Percentiles rank a stretch among this genome's conserved stretches.
phyloP scores from a whole-genome alignment of 306 rosid genomes.

The Citrullus colocynthis region DNA sequence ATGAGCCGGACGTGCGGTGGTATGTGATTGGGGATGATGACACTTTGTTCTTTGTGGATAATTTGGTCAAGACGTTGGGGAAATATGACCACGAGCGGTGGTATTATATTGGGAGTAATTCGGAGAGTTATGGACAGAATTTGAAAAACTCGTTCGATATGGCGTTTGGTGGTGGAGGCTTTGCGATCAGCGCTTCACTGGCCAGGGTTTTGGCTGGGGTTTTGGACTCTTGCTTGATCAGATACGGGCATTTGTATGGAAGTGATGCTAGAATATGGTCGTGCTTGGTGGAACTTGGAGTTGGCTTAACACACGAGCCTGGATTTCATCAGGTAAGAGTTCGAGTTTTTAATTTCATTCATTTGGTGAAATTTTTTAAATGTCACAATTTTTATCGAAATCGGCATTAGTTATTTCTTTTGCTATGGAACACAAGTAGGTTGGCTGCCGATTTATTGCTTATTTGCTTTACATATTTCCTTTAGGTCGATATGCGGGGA shows the following conservation, averaged over 20 bases:
- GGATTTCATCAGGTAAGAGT: constrained; percentile 87
- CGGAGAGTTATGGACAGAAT: constrained; percentile 81
- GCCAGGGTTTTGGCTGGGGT: constrained; percentile 61
- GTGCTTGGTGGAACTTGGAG: constrained; percentile 81
- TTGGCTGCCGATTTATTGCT: neutral
- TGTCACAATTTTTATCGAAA: neutral
- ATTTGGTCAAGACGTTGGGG: constrained; percentile 43
- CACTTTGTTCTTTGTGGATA: constrained; percentile 76
- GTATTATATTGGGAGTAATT: constrained; percentile 62
- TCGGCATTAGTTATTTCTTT: neutral
- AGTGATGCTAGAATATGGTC: constrained; percentile 78
- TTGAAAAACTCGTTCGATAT: constrained; percentile 46
- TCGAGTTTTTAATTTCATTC: neutral
- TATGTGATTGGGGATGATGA: constrained; percentile 91
- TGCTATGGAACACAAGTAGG: neutral
- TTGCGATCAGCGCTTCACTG: constrained; percentile 61
- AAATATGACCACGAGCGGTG: constrained; percentile 66
- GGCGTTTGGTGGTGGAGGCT: constrained; percentile 98
- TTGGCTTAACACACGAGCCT: constrained; percentile 67
- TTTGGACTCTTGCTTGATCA: constrained; percentile 69
- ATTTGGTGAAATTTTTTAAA: neutral
- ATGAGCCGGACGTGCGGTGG: constrained; percentile 67
- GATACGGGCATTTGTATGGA: constrained; percentile 77
- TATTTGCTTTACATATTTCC: neutral
- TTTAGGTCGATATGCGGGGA: constrained; percentile 88